Conservation (phyloP, 371 early-diverging fungal genomes). For the Paraphysoderma sedebokerense region DNA sequence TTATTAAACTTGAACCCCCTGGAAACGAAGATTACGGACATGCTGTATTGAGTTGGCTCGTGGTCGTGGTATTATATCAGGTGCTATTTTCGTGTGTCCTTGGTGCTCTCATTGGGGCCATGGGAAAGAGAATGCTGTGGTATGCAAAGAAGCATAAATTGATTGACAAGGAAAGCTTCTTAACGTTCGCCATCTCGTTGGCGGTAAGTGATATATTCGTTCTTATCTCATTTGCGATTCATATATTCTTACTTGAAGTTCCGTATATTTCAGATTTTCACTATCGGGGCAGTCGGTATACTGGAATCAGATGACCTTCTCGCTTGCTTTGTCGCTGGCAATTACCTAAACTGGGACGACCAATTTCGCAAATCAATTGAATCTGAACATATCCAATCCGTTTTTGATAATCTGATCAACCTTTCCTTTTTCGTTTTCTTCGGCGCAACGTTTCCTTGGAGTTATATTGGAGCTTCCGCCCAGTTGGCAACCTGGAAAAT, state of each 20-base stretch:
- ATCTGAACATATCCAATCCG: conserved; percentile 76
- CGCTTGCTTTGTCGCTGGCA: conserved; percentile 80
- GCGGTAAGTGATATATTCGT: too few species aligned
- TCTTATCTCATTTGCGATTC: neutral
- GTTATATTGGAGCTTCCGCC: too few species aligned
- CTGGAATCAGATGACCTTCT: conserved; percentile 78
- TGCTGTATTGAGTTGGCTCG: neutral
- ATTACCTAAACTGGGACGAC: conserved; percentile 71
- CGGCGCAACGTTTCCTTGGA: conserved; percentile 46
- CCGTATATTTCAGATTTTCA: conserved; percentile 31
- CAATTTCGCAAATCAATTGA: conserved; percentile 76
- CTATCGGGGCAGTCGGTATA: conserved; percentile 54
- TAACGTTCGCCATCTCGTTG: neutral
- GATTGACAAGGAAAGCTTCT: neutral
- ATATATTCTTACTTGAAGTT: too few species aligned
- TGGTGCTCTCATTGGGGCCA: neutral
- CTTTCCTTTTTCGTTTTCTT: conserved; percentile 81
- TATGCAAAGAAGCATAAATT: neutral
- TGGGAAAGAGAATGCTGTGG: neutral
- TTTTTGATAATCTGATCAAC: conserved; percentile 78
- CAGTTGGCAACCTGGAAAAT: conserved; percentile 65
- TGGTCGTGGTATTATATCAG: neutral
- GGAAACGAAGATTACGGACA: neutral
- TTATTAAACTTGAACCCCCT: conserved; percentile 13
- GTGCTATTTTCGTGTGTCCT: neutral